Conservation (phyloP, 805 yeast species). For the Zygosaccharomyces siamensis region DNA sequence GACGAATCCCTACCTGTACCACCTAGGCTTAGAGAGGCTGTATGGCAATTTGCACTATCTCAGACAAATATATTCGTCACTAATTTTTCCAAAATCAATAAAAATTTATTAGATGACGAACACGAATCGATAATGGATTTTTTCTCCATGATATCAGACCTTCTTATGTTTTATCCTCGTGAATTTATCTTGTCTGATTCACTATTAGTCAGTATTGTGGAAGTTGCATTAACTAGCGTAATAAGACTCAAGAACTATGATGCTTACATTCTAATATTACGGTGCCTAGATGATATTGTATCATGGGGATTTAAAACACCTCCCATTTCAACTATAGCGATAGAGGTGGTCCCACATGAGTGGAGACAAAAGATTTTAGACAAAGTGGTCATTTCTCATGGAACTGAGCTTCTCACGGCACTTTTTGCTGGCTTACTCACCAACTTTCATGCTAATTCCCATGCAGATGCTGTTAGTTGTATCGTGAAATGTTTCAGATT, state of each 20-base stretch:
- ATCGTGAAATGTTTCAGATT: constrained; percentile 57
- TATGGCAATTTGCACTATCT: constrained; percentile 68
- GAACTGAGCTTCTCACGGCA: constrained; percentile 48
- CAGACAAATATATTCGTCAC: constrained; percentile 58
- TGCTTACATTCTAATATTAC: constrained; percentile 63
- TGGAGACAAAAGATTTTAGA: constrained; percentile 47
- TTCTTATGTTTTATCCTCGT: constrained; percentile 62
- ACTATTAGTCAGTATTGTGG: constrained; percentile 48
- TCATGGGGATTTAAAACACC: constrained; percentile 82
- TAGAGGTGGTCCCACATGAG: constrained; percentile 49
- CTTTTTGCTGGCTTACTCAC: constrained; percentile 64
- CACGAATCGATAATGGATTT: constrained; percentile 79
- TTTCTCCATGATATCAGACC: constrained; percentile 72
- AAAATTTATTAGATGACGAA: constrained; percentile 20
- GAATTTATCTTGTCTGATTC: constrained; percentile 35
- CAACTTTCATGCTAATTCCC: constrained; percentile 64
- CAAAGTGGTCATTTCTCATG: constrained; percentile 47
- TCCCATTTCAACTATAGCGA: constrained; percentile 61
- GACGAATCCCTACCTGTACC: constrained; percentile 39
- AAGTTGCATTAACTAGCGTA: constrained; percentile 50
- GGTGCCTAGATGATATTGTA: constrained; percentile 73
- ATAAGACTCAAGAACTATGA: constrained; percentile 59
- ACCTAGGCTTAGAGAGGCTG: constrained; percentile 47
- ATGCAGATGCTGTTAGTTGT: constrained; percentile 70
- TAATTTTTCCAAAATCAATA: constrained; percentile 33